These are phyloP conservation scores for Metschnikowia drakensbergensis DNA, from an alignment of 805 yeast species.

Conservation along the genomic window DNA sequence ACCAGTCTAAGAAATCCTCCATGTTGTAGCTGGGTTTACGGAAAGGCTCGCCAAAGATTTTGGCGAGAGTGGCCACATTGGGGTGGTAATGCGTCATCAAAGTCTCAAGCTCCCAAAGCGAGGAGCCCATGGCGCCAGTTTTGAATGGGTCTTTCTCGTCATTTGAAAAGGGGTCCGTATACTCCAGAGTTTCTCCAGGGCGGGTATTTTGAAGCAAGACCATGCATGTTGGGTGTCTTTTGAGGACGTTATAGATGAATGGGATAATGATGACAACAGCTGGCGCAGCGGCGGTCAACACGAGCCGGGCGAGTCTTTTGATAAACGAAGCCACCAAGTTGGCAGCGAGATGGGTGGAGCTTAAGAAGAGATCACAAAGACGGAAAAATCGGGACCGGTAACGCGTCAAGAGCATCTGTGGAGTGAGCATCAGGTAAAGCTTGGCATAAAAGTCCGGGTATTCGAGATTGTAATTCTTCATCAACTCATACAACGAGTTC, in stretches of 20 bases:
- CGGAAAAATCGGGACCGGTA: constrained; percentile 87
- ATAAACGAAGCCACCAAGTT: constrained; percentile 84
- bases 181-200: constrained; percentile 19
- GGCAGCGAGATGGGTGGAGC: constrained; percentile 84
- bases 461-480: constrained; percentile 78
- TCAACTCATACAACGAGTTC: constrained; percentile 82
- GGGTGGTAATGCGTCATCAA: constrained; percentile 88
- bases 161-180: constrained; percentile 63
- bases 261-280: constrained; percentile 87
- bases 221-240: constrained; percentile 94
- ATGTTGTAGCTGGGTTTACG: constrained; percentile 79
- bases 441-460: constrained; percentile 87
- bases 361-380: constrained; percentile 75
- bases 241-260: constrained; percentile 83
- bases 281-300: constrained; percentile 77
- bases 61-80: constrained; percentile 87
- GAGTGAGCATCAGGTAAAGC: constrained; percentile 75
- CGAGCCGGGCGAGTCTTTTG: constrained; percentile 71
- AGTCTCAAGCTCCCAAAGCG: constrained; percentile 88
- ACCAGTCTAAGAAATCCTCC: constrained; percentile 95
- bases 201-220: constrained; percentile 63
- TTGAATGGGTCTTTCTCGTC: constrained; percentile 68
- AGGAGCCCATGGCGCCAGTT: constrained; percentile 77
- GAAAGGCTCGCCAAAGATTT: constrained; percentile 85
- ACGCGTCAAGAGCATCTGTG: constrained; percentile 67